Percentiles rank a stretch among this genome's conserved stretches.
Conservation (phyloP, 306 rosid species). For the Cucurbita pepo region DNA sequence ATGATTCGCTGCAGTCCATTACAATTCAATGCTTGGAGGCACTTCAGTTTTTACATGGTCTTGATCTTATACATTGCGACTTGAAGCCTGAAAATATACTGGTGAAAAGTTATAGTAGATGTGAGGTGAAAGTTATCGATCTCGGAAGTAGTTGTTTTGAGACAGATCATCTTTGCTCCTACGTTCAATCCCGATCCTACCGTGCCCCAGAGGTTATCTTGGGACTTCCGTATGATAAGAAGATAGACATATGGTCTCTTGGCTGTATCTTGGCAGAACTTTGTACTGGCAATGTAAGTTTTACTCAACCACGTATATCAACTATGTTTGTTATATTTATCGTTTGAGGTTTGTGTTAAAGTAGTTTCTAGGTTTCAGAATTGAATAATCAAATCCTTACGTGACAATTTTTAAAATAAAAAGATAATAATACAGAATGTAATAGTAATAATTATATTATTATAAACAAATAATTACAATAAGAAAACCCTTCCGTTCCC, state of each 20-base stretch:
- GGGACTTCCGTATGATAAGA: conserved; percentile 90
- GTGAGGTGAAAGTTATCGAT: conserved; percentile 99
- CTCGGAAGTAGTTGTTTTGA: conserved; percentile 99
- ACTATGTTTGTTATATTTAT: background rate
- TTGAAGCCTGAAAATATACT: conserved; percentile 95
- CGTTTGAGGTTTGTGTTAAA: too few species aligned
- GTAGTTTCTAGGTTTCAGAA: too few species aligned
- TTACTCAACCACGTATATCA: background rate
- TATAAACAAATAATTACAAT: too few species aligned
- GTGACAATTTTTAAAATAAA: too few species aligned
- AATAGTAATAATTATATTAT: too few species aligned
- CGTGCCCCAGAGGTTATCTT: conserved; percentile 99
- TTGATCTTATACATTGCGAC: conserved; percentile 94
- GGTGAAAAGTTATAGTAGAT: conserved; percentile 96
- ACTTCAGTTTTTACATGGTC: conserved; percentile 75
- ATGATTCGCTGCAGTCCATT: conserved; percentile 58
- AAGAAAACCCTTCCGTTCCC: too few species aligned
- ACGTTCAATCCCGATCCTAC: conserved; percentile 96
- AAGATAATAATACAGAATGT: too few species aligned
- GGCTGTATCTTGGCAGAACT: conserved; percentile 99
- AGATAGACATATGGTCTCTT: conserved; percentile 98
- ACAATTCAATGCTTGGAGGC: conserved; percentile 97
- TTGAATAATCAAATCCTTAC: too few species aligned
- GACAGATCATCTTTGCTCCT: conserved; percentile 97
- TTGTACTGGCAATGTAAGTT: conserved; percentile 91